Evolutionary conservation across 495 filamentous ascomycete genomes (phyloP).

Genomic region (Lasiosphaeria miniovina): DNA sequence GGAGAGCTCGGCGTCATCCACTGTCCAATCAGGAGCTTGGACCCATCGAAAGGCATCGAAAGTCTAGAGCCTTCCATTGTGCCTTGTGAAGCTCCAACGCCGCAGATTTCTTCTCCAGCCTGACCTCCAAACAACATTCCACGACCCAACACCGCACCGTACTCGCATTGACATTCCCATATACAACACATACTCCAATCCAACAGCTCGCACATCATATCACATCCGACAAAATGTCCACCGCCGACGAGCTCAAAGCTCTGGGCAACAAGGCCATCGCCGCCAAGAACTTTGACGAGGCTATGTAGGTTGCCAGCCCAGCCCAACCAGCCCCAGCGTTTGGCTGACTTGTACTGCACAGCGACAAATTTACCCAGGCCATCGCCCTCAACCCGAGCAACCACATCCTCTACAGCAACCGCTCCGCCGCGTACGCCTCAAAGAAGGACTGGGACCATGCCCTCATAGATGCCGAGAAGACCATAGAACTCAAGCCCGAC

Average conservation of each 20-base stretch:
- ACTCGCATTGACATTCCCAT: conserved; percentile 3
- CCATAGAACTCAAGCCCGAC: conserved; percentile 89
- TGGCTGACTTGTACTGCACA: conserved; percentile 31
- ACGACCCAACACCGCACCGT: not conserved
- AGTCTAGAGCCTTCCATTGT: conserved; percentile 32
- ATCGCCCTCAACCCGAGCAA: conserved; percentile 85
- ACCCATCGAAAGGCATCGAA: conserved; percentile 35
- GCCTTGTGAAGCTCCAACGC: conserved; percentile 9
- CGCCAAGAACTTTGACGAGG: conserved; percentile 92
- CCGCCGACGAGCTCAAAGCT: conserved; percentile 74
- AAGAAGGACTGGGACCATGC: conserved; percentile 82
- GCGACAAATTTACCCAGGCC: conserved; percentile 90
- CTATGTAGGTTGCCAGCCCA: conserved; percentile 66
- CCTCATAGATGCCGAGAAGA: conserved; percentile 86
- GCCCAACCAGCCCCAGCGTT: not conserved
- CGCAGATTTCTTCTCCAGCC: conserved; percentile 16
- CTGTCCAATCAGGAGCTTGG: conserved; percentile 24
- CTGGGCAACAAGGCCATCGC: conserved; percentile 97
- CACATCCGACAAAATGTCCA: conserved; percentile 35
- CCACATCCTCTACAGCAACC: conserved; percentile 96
- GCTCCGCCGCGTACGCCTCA: conserved; percentile 92
- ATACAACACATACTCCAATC: not conserved
- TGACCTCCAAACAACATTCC: not conserved
- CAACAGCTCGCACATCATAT: not conserved
- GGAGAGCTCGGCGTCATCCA: too few relatives aligned